phyloP scores from a whole-genome alignment of 2,329 filamentous ascomycete species.

The Ramularia collo-cygni region DNA sequence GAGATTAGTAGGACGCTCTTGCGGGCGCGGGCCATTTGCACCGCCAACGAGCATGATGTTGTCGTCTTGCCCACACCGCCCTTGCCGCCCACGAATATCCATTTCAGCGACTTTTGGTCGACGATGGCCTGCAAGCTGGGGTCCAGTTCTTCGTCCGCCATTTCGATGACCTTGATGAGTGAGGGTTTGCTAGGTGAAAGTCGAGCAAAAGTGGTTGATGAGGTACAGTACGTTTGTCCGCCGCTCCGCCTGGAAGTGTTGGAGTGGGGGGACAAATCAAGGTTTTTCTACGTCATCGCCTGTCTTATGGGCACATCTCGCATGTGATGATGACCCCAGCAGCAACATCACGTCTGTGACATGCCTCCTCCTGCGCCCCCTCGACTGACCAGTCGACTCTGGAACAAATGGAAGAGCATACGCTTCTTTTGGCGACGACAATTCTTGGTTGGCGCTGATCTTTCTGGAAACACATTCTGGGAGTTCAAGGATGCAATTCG shows the following conservation, averaged over 20 bases:
- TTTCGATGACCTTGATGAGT: slow-evolving; percentile 18
- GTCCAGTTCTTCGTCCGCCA: slow-evolving; percentile 69
- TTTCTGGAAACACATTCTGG: slow-evolving; percentile 60
- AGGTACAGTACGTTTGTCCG: too few relatives aligned
- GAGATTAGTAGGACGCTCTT: slow-evolving; percentile 96
- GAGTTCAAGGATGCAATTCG: slow-evolving; percentile 56
- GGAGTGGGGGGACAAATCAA: too few relatives aligned
- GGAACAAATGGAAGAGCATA: slow-evolving; percentile 58
- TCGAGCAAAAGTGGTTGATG: background rate
- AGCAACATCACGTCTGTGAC: slow-evolving; percentile 1
- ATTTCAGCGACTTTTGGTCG: slow-evolving; percentile 89
- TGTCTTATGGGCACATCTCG: too few relatives aligned
- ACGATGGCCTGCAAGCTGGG: slow-evolving; percentile 90
- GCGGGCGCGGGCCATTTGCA: slow-evolving; percentile 91
- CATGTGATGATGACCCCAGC: too few relatives aligned
- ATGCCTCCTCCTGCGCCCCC: slow-evolving; percentile 3
- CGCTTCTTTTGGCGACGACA: slow-evolving; percentile 56
- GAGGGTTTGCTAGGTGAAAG: background rate
- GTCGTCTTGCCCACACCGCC: slow-evolving; percentile 98
- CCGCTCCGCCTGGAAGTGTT: too few relatives aligned
- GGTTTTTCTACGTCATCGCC: too few relatives aligned
- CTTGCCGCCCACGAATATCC: slow-evolving; percentile 99
- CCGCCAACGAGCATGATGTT: slow-evolving; percentile 96
- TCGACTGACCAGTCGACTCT: slow-evolving; percentile 37
- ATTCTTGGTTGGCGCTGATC: slow-evolving; percentile 54